Base-by-base conservation (phyloP, 1,139 yeast genomes). In the Casaregolazyma lundiana region DNA sequence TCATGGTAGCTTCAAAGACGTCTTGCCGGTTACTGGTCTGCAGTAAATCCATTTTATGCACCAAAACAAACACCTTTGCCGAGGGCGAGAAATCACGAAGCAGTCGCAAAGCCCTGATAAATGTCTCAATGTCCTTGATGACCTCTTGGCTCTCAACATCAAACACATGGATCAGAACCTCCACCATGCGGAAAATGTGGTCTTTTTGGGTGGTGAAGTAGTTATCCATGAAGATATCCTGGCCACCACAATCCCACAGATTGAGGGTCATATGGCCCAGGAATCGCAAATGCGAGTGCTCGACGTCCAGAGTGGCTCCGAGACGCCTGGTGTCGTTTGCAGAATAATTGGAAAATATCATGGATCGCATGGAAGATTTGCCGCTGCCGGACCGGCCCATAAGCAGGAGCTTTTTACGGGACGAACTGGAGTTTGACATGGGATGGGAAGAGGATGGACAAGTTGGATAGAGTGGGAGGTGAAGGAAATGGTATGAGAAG, bases 281-380 rank as follows among this genome's bases (percentile, higher is more conserved):
- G 61, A 92, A 90, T 48, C 97, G 72, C 46, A 92, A 71, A 66
- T 92, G 96, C 3, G 97, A 89, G 62, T 92, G 97, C 63, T 94
- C 98, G 20, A 92, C 97, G 62, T 94, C 98, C 51, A 94, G 90
- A 0, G 98, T 92, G 19, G 98, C 98, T 0, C 98, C 98, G 13
- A 92, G 69, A 52, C 98, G 73, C 55, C 97, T 75, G 1, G 99
- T 92, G 62, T 92, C 98, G 62, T 90, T 87, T 0, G 99, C 98
- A 2, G 96, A 86, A 67, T 92, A 94, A 63, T 94, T 92, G 62
- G 92, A 61, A 65, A 92, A 92, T 56, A 92, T 92, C 53, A 92
- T 92, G 43, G 96, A 87, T 58, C 98, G 74, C 99, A 92, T 92
- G 8, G 97, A 89, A 5, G 96, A 87, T 66, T 92, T 92, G 2